A percentile compares a stretch with the other conserved stretches of the same genome.
Evolutionary conservation across 2,329 filamentous ascomycete genomes (phyloP).

Genomic region (Arachnomyces sp.): DNA sequence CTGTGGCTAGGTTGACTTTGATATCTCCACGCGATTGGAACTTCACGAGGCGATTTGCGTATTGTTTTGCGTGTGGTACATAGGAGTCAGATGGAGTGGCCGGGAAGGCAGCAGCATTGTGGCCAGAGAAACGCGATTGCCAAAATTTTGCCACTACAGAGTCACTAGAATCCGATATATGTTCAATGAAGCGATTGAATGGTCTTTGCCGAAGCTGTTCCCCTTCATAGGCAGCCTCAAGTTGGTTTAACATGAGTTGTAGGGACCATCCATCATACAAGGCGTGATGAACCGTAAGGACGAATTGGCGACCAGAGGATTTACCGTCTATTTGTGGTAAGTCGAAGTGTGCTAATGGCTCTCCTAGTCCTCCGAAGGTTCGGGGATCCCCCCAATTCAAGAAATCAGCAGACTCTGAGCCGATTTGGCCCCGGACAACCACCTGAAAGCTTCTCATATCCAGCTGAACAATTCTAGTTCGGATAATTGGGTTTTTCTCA

Average conservation of each 20-base stretch:
- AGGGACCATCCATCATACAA: constrained; percentile 31
- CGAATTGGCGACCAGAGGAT: constrained; percentile 14
- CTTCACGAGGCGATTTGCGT: too few species aligned
- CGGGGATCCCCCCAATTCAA: constrained; percentile 10
- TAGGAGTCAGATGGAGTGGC: too few species aligned
- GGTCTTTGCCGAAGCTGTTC: too few species aligned
- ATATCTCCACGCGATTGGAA: constrained; percentile 6
- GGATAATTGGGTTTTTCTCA: constrained; percentile 28
- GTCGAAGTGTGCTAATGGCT: constrained; percentile 11
- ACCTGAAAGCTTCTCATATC: constrained; percentile 15
- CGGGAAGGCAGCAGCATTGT: too few species aligned
- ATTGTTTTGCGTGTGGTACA: too few species aligned
- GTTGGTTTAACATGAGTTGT: neutral
- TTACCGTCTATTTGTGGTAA: constrained; percentile 2
- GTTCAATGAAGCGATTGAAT: too few species aligned
- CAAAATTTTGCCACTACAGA: too few species aligned
- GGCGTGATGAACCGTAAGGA: constrained; percentile 31
- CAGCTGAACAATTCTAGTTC: constrained; percentile 27
- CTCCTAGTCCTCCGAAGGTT: constrained; percentile 6
- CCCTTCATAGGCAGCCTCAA: constrained; percentile 2
- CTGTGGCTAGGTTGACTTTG: constrained; percentile 23
- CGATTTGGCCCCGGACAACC: constrained; percentile 14
- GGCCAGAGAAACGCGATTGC: too few species aligned
- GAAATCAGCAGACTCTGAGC: too few species aligned
- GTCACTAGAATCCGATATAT: too few species aligned